Base-by-base conservation (phyloP, 345 rosid genomes). In the Luvunga scandens region DNA sequence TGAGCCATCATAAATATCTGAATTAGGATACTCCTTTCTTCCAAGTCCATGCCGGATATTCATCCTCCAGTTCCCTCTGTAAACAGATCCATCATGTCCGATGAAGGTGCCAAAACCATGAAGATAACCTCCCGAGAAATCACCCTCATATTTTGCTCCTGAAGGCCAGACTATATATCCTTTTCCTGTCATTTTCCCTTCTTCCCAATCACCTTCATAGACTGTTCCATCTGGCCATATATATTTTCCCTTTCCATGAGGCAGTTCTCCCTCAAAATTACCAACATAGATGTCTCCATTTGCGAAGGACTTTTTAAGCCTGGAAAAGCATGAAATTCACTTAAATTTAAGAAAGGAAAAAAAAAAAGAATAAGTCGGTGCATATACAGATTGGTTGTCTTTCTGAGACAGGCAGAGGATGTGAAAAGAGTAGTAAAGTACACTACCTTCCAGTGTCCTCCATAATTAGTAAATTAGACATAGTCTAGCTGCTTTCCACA, bases 181-280 rank as follows among this genome's bases (percentile, higher is more conserved):
- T 85, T 89, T 91, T 69, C 98, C 98, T 8, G 90, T 85, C 82
- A 95, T 91, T 84, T 92, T 91, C 30, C 97, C 98, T 55, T 80
- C 86, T 81, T 89, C 92, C 99, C 99, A 95, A 31, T 91, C 92
- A 18, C 99, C 99, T 10, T 93, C 93, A 62, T 91, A 95, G 60
- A 86, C 75, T 10, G 94, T 87, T 81, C 90, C 91, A 85, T 89
- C 91, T 2, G 57, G 76, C 98, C 99, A 95, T 53, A 62, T 81
- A 75, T 95, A 95, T 82, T 84, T 89, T 53, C 99, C 99, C 77
- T 87, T 91, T 7, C 96, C 97, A 33, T 90, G 82, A 80, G 97
- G 96, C 82, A 93, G 83, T 13, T 65, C 38, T 77, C 93, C 96
- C 81, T 82, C 87, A 66, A 88, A 88, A 64, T 82, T 78, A 80